Percentiles rank a stretch among this genome's conserved stretches.
Evolutionary conservation across 768 basidiomycete genomes (phyloP).

Genomic region (Mycena crocata): DNA sequence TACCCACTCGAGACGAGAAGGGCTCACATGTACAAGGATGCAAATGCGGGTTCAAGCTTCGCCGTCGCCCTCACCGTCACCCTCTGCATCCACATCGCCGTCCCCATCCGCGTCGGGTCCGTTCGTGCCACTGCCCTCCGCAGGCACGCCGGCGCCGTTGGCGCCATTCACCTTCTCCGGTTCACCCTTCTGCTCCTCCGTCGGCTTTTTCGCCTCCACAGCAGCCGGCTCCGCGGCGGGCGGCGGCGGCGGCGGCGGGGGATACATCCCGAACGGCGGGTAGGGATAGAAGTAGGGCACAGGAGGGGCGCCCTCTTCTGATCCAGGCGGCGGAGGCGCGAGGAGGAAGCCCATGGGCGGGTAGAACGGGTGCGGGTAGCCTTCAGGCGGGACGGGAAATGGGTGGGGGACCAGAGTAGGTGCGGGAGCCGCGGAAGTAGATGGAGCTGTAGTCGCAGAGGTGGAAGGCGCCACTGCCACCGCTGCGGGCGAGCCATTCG

Average conservation of each 20-base stretch:
- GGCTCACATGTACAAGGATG: too few relatives aligned
- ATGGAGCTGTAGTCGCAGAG: neutral
- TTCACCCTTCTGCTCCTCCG: too few relatives aligned
- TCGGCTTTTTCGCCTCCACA: neutral
- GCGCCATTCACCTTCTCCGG: too few relatives aligned
- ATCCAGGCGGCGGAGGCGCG: conserved; percentile 20
- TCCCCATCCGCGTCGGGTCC: neutral
- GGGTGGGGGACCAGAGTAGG: neutral
- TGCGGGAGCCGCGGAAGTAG: neutral
- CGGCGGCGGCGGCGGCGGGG: neutral
- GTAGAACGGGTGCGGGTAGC: conserved; percentile 28
- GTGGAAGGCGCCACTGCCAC: neutral
- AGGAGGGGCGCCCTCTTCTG: conserved; percentile 24
- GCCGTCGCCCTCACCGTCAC: neutral
- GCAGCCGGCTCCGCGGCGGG: neutral
- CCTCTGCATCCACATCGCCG: neutral
- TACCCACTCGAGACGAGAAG: too few relatives aligned
- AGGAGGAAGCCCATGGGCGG: conserved; percentile 30
- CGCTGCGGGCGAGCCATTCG: neutral
- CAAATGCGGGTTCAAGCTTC: too few relatives aligned
- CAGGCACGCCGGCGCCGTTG: too few relatives aligned
- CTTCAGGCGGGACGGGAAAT: conserved; percentile 25
- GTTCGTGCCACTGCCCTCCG: too few relatives aligned
- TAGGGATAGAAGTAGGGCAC: conserved; percentile 32
- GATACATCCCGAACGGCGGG: conserved; percentile 27